Base-by-base conservation (phyloP, 23 red algal genomes). In the Rhodosorus marinus region DNA sequence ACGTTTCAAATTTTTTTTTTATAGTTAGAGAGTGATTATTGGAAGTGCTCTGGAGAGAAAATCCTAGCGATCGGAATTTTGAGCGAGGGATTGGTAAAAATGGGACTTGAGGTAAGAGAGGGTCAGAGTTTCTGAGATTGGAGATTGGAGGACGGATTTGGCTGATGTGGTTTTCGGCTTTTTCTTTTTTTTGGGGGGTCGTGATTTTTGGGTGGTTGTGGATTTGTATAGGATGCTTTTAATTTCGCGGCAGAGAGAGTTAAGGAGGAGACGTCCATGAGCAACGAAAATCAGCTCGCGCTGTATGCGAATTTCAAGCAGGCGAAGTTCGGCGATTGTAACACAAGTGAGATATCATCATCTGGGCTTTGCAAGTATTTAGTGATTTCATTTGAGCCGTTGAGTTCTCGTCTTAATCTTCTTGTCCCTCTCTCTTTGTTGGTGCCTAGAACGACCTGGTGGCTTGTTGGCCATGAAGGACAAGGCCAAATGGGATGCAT, bases 231-330 rank as follows among this genome's bases (percentile, higher is more conserved):
- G 42, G 55, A 78, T 25, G 69, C 79, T 7, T 95, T 95, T 54
- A 71, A 80, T 20, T 64, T 80, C 26, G 78, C 88, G 22, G 88
- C 88, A 5, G 88, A 95, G 33, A 66, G 73, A 55, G 77, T 95
- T 31, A 95, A 95, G 49, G 35, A 76, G 32, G 49, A 84, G 20
- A 50, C 51, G 42, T 55, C 56, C 6, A 64, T 70, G 5, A 74
- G 64, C 6, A 76, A 83, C 33, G 76, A 84, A n/a, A 80, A 95
- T 63, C 61, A 73, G 49, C 69, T 83, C 24, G 59, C 66, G 36
- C 65, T 95, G 1, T 95, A 95, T 54, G 74, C 55, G 43, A 60
- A 76, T 31, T 95, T 78, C 71, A 95, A 95, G 58, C 88, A 95
- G 74, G 74, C 78, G 17, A 95, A 76, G 33, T 34, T 75, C 20